A percentile compares a stretch with the other conserved stretches of the same genome.
These are phyloP conservation scores for Spathaspora sp. DNA, from an alignment of 805 yeast genomes.

Conservation along the genomic window DNA sequence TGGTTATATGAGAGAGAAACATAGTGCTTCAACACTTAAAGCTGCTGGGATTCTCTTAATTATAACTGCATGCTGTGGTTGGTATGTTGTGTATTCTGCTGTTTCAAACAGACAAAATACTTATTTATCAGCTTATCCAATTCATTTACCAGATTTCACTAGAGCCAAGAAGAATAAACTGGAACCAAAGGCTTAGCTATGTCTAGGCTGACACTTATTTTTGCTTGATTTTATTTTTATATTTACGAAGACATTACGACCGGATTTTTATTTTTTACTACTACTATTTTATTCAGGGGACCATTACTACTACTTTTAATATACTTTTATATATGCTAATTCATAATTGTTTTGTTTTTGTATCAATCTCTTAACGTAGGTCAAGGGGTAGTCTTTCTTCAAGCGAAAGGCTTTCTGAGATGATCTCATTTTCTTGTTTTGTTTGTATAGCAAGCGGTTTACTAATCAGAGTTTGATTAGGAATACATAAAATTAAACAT, in stretches of 20 bases:
- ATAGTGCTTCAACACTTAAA: conserved; percentile 33
- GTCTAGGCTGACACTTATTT: not conserved
- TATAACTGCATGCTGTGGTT: conserved; percentile 51
- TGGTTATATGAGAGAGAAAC: conserved; percentile 40
- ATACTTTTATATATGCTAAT: not conserved
- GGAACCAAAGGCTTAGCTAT: not conserved
- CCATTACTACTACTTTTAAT: not conserved
- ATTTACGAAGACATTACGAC: not conserved
- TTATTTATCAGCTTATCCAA: conserved; percentile 47
- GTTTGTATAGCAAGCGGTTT: too few relatives aligned
- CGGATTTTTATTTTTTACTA: not conserved
- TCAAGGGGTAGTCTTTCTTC: too few relatives aligned
- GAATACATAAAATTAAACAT: too few relatives aligned
- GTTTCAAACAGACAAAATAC: conserved; percentile 56
- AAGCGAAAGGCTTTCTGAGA: too few relatives aligned
- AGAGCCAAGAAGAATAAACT: conserved; percentile 13
- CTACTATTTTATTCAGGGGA: not conserved
- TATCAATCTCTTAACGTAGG: not conserved
- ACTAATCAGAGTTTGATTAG: too few relatives aligned
- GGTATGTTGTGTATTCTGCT: conserved; percentile 61
- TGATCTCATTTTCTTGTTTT: too few relatives aligned
- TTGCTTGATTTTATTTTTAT: not conserved
- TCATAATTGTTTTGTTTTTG: not conserved
- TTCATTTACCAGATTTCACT: conserved; percentile 67
- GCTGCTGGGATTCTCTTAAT: conserved; percentile 65